A percentile compares a stretch with the other conserved stretches of the same genome.
These are phyloP conservation scores for Zymoseptoria passerinii DNA, from an alignment of 2,329 filamentous ascomycete genomes.

Conservation along the genomic window DNA sequence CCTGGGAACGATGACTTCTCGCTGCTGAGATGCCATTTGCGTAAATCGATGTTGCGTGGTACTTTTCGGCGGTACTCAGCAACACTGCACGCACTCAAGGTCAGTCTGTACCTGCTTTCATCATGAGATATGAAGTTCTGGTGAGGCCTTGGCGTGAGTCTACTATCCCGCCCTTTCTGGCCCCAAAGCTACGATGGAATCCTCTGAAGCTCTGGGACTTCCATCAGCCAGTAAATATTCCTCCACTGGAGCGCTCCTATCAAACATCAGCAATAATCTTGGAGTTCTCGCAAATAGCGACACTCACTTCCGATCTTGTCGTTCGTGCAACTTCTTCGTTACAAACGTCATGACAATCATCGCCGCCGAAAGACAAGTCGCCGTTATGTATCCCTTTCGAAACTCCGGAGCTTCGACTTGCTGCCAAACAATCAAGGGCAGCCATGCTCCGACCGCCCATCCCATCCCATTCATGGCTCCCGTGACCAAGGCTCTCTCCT, in stretches of 20 bases:
- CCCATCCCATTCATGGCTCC: slow-evolving; percentile 61
- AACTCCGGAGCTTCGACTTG: slow-evolving; percentile 41
- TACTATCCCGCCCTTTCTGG: neutral
- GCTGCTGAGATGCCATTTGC: too few relatives aligned
- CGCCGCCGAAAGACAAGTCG: slow-evolving; percentile 40
- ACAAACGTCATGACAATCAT: slow-evolving; percentile 46
- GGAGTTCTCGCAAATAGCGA: neutral
- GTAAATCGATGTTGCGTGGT: too few relatives aligned
- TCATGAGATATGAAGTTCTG: too few relatives aligned
- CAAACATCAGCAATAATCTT: neutral
- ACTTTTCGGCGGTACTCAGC: too few relatives aligned
- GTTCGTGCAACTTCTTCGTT: slow-evolving; percentile 40
- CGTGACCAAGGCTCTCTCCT: slow-evolving; percentile 58
- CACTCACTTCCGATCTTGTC: slow-evolving; percentile 9
- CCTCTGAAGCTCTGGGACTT: neutral
- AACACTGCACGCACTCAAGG: too few relatives aligned
- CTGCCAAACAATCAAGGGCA: slow-evolving; percentile 59
- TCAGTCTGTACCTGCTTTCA: too few relatives aligned
- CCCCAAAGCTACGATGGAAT: neutral
- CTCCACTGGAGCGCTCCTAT: neutral
- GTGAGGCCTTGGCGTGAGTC: too few relatives aligned
- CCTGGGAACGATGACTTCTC: too few relatives aligned
- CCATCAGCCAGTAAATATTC: neutral
- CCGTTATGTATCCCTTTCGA: slow-evolving; percentile 52
- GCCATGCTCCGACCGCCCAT: slow-evolving; percentile 60